These are phyloP conservation scores for Apiospora aurea DNA, from an alignment of 2,329 filamentous ascomycete genomes.

Conservation along the genomic window DNA sequence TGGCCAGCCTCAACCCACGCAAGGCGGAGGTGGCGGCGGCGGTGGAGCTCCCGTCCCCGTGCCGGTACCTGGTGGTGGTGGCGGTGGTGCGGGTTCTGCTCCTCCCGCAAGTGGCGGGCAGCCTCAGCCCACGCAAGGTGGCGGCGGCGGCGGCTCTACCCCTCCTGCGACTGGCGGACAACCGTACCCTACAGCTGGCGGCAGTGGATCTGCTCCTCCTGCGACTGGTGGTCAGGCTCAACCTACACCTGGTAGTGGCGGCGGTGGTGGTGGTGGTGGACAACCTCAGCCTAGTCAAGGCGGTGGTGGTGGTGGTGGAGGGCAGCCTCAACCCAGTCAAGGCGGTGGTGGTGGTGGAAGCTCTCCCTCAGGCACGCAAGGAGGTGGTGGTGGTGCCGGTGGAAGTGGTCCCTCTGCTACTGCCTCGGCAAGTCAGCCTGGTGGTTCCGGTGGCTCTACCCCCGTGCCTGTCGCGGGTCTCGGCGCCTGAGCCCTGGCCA, in stretches of 20 bases:
- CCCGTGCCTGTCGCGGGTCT: background rate
- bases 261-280: background rate
- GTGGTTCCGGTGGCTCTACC: background rate
- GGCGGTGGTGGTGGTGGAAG: background rate
- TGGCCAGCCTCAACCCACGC: background rate
- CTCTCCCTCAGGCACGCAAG: background rate
- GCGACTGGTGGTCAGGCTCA: background rate
- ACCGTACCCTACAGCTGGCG: background rate
- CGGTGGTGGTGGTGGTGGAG: background rate
- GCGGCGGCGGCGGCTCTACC: background rate
- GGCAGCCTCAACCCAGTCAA: background rate
- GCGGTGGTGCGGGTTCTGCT: background rate
- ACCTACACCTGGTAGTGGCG: background rate
- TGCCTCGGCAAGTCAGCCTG: background rate
- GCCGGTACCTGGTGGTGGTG: background rate
- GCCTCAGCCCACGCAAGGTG: background rate
- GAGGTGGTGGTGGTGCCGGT: background rate
- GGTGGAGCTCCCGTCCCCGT: background rate
- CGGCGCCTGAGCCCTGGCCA: background rate
- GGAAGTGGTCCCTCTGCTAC: background rate
- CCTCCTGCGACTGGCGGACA: background rate
- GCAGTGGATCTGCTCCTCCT: background rate
- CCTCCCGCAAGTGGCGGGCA: background rate
- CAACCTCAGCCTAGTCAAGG: background rate
- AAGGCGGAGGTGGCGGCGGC: background rate